Evolutionary conservation across 2,329 filamentous ascomycete genomes (phyloP), one percentile per base, ranked within the genome.

Genomic region (Trichoderma sp.): DNA sequence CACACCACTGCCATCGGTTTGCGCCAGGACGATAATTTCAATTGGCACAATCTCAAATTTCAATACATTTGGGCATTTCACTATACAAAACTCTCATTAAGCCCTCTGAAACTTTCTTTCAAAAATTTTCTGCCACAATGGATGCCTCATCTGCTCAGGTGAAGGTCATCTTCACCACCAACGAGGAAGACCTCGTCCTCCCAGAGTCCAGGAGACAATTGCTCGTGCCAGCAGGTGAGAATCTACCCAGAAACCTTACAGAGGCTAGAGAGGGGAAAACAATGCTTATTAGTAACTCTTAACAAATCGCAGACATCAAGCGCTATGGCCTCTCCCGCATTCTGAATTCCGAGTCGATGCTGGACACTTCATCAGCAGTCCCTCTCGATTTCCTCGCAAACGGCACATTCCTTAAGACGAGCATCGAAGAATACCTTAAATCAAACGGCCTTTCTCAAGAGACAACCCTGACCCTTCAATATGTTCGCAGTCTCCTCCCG

Each of bases 371-470:
- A 32, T 81, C 83, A 13, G 89, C 92, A 14, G 86, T 94, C 58
- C 93, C 93, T 21, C 91, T 99, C 81, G 96, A 99, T 81, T 98
- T 99, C 83, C 87, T 99, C 74, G 90, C 97, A 81, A 96, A 97
- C 80, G 96, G 96, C 79, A 90, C 91, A 76, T 97, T 97, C 80
- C 87, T 99, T 63, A 91, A 92, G 71, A 92, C 94, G 30, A 93
- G 92, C 21, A 88, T 99, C 73, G 93, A 97, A 78, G 92, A 97
- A 76, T 97, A 97, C 81, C 88, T 99, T 70, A 90, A 90, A 18
- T 84, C 89, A 71, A 92, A 96, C 76, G 95, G 95, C 60, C 90
- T 98, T 70, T 97, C 93, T 24, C 88, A 93, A 52, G 96, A 99
- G 83, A 91, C 90, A 5, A 95, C 91, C 4, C 83, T 99, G 64